Conservation (phyloP, 2,329 filamentous ascomycete genomes). For the Fusarium oxysporum region DNA sequence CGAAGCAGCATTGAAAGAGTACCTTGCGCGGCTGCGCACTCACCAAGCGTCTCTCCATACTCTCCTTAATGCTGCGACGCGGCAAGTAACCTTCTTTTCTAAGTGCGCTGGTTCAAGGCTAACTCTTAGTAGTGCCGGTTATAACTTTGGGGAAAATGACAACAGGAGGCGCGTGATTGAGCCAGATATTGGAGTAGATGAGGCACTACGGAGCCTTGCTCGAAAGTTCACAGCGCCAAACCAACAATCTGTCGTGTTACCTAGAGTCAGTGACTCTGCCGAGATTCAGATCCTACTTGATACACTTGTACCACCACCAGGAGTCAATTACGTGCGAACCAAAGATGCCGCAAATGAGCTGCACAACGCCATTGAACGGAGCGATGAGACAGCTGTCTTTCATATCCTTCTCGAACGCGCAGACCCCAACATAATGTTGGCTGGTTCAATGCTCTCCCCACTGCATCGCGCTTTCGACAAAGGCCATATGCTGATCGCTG, state of each 20-base stretch:
- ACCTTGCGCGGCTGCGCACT: constrained; percentile 39
- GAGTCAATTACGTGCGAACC: constrained; percentile 35
- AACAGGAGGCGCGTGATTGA: constrained; percentile 45
- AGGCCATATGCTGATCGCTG: constrained; percentile 43
- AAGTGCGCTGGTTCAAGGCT: not conserved
- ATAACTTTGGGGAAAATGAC: constrained; percentile 38
- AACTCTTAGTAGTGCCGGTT: constrained; percentile 29
- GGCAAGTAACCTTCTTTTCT: constrained; percentile 12
- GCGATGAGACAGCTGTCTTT: constrained; percentile 43
- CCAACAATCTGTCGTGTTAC: constrained; percentile 39
- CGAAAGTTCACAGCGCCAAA: constrained; percentile 42
- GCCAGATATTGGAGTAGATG: constrained; percentile 42
- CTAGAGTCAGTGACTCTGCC: constrained; percentile 45
- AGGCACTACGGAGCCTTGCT: constrained; percentile 42
- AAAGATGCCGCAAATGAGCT: constrained; percentile 39
- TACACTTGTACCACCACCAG: constrained; percentile 42
- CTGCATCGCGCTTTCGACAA: constrained; percentile 45
- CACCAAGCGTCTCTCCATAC: constrained; percentile 46
- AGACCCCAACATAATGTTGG: constrained; percentile 43
- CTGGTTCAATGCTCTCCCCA: constrained; percentile 45
- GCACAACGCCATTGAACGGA: constrained; percentile 42
- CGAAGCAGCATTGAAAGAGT: constrained; percentile 40
- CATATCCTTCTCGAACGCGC: constrained; percentile 41
- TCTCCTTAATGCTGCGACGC: constrained; percentile 44
- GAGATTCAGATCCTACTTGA: constrained; percentile 46